Percentiles rank a stretch among this genome's conserved stretches.
Evolutionary conservation across 1,284 basidiomycete genomes (phyloP).

Genomic region (Cutaneotrichosporon sp.): DNA sequence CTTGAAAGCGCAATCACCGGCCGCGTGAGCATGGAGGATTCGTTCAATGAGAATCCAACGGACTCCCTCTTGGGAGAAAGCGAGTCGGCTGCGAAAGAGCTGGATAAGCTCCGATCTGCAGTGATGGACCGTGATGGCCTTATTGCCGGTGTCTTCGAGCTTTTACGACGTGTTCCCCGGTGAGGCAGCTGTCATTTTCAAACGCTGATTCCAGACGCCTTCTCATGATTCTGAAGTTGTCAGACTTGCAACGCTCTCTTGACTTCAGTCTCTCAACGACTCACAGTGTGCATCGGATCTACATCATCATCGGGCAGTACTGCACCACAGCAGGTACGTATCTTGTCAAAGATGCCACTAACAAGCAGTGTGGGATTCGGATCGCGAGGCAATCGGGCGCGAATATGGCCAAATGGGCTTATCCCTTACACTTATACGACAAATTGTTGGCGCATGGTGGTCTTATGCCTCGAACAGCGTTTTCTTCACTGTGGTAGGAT

Average conservation of each 20-base stretch:
- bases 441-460: constrained; percentile 17
- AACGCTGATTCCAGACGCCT: constrained; percentile 30
- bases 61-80: constrained; percentile 69
- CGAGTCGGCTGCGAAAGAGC: constrained; percentile 65
- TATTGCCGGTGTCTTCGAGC: constrained; percentile 73
- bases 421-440: constrained; percentile 19
- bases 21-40: constrained; percentile 45
- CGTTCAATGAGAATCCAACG: constrained; percentile 44
- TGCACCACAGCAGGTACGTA: constrained; percentile 56
- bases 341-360: neutral
- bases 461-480: constrained; percentile 34
- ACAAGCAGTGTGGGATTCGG: constrained; percentile 74
- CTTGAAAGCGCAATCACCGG: constrained; percentile 84
- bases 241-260: constrained; percentile 66
- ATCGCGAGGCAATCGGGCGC: constrained; percentile 43
- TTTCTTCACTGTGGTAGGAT: constrained; percentile 37
- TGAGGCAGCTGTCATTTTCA: constrained; percentile 44
- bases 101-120: constrained; percentile 57
- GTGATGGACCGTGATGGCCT: constrained; percentile 75
- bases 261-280: constrained; percentile 55
- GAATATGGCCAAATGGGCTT: constrained; percentile 18
- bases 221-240: constrained; percentile 46
- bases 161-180: constrained; percentile 74
- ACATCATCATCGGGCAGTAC: constrained; percentile 86
- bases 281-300: constrained; percentile 68